Percentiles rank a stretch among this genome's conserved stretches.
These are phyloP conservation scores for Aeschynomene evenia DNA, from an alignment of 306 rosid species.

Conservation along the genomic window DNA sequence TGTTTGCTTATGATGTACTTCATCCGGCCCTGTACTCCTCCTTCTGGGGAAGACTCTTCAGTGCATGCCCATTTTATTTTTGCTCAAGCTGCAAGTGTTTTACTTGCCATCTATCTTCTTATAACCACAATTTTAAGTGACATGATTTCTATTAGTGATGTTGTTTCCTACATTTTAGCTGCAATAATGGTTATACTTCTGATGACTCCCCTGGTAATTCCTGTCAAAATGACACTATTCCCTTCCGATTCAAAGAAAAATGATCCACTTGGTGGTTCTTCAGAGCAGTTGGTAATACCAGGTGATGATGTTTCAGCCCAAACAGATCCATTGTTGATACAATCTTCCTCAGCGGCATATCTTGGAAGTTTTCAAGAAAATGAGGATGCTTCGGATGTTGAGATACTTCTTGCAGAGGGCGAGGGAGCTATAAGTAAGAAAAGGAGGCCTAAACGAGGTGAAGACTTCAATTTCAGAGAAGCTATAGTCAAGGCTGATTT, in stretches of 20 bases:
- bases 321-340: conserved; percentile 55
- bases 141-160: conserved; percentile 43
- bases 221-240: conserved; percentile 76
- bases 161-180: conserved; percentile 51
- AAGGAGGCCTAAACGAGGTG: conserved; percentile 81
- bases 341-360: conserved; percentile 57
- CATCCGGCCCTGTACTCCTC: conserved; percentile 72
- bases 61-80: conserved; percentile 65
- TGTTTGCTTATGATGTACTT: conserved; percentile 72
- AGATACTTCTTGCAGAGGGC: conserved; percentile 78
- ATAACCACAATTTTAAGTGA: conserved; percentile 40
- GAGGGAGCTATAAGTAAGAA: conserved; percentile 79
- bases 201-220: conserved; percentile 69
- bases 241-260: conserved; percentile 38
- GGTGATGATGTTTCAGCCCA: conserved; percentile 39
- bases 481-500: conserved; percentile 86
- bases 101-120: conserved; percentile 69
- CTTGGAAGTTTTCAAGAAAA: conserved; percentile 55
- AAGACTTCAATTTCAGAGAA: conserved; percentile 73
- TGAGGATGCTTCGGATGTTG: conserved; percentile 63
- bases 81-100: conserved; percentile 67
- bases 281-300: conserved; percentile 30
- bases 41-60: conserved; percentile 84
- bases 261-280: conserved; percentile 41
- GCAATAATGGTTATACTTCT: conserved; percentile 65